Evolutionary conservation across 768 basidiomycete species (phyloP).

Genomic region (Boletus bicolor): DNA sequence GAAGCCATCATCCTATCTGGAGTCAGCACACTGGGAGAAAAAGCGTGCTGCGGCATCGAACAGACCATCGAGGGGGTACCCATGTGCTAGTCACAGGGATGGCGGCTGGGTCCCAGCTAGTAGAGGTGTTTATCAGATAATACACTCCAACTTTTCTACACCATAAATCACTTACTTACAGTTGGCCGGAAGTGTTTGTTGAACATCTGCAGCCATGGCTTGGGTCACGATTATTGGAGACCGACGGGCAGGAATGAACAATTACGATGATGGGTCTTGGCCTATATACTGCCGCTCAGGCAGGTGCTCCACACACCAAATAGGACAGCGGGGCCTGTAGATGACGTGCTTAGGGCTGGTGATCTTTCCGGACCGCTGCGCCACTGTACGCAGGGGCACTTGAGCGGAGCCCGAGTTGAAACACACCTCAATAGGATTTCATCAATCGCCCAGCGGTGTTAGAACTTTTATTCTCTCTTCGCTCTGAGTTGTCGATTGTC

Average conservation of each 20-base stretch:
- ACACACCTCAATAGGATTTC: too few species aligned
- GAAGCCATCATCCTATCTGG: conserved; percentile 20
- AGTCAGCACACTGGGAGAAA: background rate
- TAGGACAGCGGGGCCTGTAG: background rate
- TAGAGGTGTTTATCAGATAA: background rate
- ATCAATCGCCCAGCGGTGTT: too few species aligned
- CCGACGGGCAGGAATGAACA: background rate
- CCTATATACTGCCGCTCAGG: background rate
- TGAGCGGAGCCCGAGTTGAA: too few species aligned
- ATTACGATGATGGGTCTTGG: background rate
- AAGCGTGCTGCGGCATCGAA: background rate
- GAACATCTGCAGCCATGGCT: conserved; percentile 24
- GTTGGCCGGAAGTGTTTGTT: conserved; percentile 9
- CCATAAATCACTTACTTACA: conserved; percentile 14
- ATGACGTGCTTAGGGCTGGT: background rate
- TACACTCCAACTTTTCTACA: background rate
- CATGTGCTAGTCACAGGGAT: conserved; percentile 25
- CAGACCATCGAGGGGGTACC: conserved; percentile 27
- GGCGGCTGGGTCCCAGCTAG: conserved; percentile 25
- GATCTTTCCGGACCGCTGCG: background rate
- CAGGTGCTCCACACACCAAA: background rate
- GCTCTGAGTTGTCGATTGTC: too few species aligned
- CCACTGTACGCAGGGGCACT: too few species aligned
- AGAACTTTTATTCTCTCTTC: too few species aligned
- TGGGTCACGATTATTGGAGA: background rate